phyloP scores from a whole-genome alignment of 169 alveolate genomes.

The Eimeria mitis region DNA sequence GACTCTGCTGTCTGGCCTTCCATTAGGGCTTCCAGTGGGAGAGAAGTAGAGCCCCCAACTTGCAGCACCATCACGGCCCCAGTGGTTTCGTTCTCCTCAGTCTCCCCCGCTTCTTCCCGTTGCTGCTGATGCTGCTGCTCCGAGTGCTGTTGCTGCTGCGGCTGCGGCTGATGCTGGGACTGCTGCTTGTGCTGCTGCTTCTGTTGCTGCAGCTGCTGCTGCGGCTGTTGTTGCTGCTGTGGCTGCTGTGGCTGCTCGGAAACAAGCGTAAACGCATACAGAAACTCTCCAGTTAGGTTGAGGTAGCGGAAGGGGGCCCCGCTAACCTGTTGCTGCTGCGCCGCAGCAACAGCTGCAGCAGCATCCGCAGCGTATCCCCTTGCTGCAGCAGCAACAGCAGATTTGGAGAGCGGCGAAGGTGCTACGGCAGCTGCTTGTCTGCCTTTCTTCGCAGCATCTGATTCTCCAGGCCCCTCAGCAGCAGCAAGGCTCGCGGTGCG shows the following conservation, averaged over 20 bases:
- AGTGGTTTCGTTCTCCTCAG: slow-evolving; percentile 44
- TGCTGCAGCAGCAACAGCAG: slow-evolving; percentile 39
- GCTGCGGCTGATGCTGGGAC: slow-evolving; percentile 5
- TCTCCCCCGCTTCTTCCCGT: background rate
- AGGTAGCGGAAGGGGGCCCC: slow-evolving; percentile 78
- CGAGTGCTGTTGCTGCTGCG: background rate
- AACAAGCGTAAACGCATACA: slow-evolving; percentile 80
- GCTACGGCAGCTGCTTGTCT: background rate
- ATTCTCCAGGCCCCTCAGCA: background rate
- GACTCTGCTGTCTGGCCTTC: slow-evolving; percentile 73
- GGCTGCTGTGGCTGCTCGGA: slow-evolving; percentile 53
- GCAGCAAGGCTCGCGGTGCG: background rate
- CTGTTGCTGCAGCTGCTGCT: slow-evolving; percentile 13
- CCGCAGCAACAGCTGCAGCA: slow-evolving; percentile 64
- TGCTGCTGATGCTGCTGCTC: slow-evolving; percentile 1
- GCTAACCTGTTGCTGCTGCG: slow-evolving; percentile 62
- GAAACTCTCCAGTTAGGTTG: slow-evolving; percentile 65
- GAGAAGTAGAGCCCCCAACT: slow-evolving; percentile 43
- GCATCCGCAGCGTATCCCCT: slow-evolving; percentile 46
- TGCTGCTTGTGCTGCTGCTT: slow-evolving; percentile 25
- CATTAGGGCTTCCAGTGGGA: slow-evolving; percentile 72
- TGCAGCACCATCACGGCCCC: slow-evolving; percentile 76
- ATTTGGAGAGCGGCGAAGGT: background rate
- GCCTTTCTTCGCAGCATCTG: background rate
- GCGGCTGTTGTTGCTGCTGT: slow-evolving; percentile 44